Base-by-base conservation (phyloP, 2,329 filamentous ascomycete genomes). In the Boeremia lycopersici region DNA sequence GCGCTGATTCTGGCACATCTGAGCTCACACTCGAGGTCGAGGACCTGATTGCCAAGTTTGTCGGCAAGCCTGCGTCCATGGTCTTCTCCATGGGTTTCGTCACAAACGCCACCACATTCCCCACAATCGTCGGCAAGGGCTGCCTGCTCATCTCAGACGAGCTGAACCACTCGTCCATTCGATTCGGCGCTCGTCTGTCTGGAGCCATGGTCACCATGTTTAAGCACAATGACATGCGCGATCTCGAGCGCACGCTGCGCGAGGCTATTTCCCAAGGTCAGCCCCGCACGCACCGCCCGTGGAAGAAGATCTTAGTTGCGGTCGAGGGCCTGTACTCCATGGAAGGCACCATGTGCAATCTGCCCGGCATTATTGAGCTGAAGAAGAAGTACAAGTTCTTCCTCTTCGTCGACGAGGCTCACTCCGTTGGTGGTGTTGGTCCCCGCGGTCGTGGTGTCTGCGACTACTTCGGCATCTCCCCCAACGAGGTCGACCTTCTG, bases 1-100 rank as follows among this genome's bases (percentile, higher is more conserved):
- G 93, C 51, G 86, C 85, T 40, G 95, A 98, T 72, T 83, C 86
- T 33, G 95, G 95, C 65, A 97, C 93, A 1, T 88, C 89, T 2
- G 95, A 98, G 71, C 81, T 99, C 54, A 88, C 91, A 52, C 68
- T 90, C 31, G 93, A 99, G 74, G 93, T 97, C 3, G 95, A 99
- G 80, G 86, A 89, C 28, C 84, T 96, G 70, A 86, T 98, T 63
- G 95, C 95, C 40, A 83, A 85, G 39, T 99, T 99, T 70, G 91
- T 98, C 34, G 93, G 93, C 74, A 99, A 98, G 81, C 89, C 93
- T 53, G 86, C 90, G 26, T 89, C 95, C 26, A 97, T 97, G 88
- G 88, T 99, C 47, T 98, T 98, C 80, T 97, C 93, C 23, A 99
- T 99, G 95, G 95, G 95, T 30, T 99, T 96, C 73, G 92, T 93